Percentiles rank a stretch among this genome's conserved stretches.
Evolutionary conservation across 139 green algal species (phyloP).

Genomic region (Coelastrella sp.): DNA sequence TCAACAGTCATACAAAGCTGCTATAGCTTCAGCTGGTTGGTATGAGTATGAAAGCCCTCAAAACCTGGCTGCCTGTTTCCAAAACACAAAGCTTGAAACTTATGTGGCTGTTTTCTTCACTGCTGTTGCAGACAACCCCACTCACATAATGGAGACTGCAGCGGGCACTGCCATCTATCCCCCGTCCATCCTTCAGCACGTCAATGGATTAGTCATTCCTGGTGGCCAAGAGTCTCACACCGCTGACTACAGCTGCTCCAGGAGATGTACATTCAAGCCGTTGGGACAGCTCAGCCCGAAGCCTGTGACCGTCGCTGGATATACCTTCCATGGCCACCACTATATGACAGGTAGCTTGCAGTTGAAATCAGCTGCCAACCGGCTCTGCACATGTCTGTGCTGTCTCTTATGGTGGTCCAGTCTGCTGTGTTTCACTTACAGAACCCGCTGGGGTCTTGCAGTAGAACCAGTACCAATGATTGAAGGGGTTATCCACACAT

Average conservation of each 20-base stretch:
- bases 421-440: background rate
- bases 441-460: background rate
- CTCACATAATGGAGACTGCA: too few relatives aligned
- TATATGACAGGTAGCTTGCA: conserved; percentile 25
- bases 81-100: too few relatives aligned
- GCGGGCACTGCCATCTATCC: too few relatives aligned
- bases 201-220: conserved; percentile 30
- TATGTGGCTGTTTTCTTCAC: too few relatives aligned
- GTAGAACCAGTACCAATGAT: too few relatives aligned
- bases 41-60: too few relatives aligned
- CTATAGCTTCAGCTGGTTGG: too few relatives aligned
- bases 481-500: background rate
- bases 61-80: too few relatives aligned
- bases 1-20: too few relatives aligned
- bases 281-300: background rate
- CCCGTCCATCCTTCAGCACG: conserved; percentile 2
- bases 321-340: conserved; percentile 42
- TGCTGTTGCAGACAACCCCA: too few relatives aligned
- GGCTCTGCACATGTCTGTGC: background rate
- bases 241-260: conserved; percentile 9
- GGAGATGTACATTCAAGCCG: conserved; percentile 12
- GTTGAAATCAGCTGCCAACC: background rate
- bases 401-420: background rate
- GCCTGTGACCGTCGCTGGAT: conserved; percentile 31
- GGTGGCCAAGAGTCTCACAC: background rate